phyloP scores from a whole-genome alignment of 164 flowering plant genomes.

The Brasenia schreberi region DNA sequence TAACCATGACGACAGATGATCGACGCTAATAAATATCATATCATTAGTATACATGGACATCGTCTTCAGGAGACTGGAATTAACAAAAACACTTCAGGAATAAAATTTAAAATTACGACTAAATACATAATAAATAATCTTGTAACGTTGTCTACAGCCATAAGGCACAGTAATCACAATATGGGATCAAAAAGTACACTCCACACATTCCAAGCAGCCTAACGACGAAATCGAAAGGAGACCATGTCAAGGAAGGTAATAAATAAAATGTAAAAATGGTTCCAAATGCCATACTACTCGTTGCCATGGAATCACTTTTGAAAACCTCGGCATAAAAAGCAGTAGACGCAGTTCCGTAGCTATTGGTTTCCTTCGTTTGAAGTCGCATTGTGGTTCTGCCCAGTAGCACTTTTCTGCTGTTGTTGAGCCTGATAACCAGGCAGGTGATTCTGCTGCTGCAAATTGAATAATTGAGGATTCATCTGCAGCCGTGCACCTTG shows the following conservation, averaged over 20 bases:
- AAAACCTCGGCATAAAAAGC: not conserved
- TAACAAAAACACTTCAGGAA: not conserved
- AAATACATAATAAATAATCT: not conserved
- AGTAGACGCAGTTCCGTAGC: not conserved
- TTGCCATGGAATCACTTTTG: too few relatives aligned
- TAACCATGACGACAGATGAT: too few relatives aligned
- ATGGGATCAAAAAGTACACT: not conserved
- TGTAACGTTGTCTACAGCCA: not conserved
- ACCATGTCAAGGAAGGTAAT: not conserved
- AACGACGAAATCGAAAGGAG: too few relatives aligned
- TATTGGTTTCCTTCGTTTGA: constrained; percentile 11
- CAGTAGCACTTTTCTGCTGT: constrained; percentile 6
- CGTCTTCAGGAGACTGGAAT: not conserved
- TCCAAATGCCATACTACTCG: not conserved
- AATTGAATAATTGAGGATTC: constrained; percentile 23
- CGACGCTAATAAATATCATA: too few relatives aligned
- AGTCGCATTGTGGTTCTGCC: constrained; percentile 6
- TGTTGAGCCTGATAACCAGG: constrained; percentile 20
- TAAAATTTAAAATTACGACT: not conserved
- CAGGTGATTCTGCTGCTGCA: constrained; percentile 9
- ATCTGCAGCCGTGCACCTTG: constrained; percentile 22
- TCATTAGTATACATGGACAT: not conserved
- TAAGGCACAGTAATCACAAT: not conserved
- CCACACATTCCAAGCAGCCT: not conserved
- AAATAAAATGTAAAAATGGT: too few relatives aligned